Evolutionary conservation across 2,329 filamentous ascomycete species (phyloP).

Genomic region (Tolypocladium sp.): DNA sequence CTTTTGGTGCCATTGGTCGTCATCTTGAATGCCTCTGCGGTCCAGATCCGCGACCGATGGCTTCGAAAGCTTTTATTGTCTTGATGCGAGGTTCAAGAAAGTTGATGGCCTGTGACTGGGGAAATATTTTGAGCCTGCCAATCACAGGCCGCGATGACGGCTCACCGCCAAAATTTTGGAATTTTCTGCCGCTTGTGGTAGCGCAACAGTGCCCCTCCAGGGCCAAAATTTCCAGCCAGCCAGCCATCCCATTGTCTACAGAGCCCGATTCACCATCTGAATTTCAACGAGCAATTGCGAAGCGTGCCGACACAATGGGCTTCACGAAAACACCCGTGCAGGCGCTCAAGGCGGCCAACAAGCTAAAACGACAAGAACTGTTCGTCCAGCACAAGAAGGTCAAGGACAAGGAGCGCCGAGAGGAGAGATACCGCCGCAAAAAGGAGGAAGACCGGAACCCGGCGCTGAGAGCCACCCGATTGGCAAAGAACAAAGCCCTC

Average conservation of each 20-base stretch:
- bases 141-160: constrained; percentile 6
- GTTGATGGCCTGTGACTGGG: constrained; percentile 3
- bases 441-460: constrained; percentile 83
- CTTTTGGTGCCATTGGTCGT: constrained; percentile 42
- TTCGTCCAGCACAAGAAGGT: constrained; percentile 74
- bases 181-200: constrained; percentile 20
- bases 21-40: constrained; percentile 25
- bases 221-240: constrained; percentile 8
- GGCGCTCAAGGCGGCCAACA: constrained; percentile 56
- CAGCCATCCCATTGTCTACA: background rate
- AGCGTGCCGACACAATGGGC: constrained; percentile 15
- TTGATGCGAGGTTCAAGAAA: background rate
- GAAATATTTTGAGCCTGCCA: constrained; percentile 6
- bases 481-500: constrained; percentile 68
- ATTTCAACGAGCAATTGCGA: background rate
- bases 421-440: constrained; percentile 68
- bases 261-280: background rate
- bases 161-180: constrained; percentile 31
- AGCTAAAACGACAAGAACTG: constrained; percentile 67
- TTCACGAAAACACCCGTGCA: constrained; percentile 23
- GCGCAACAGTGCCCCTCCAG: constrained; percentile 6
- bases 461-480: constrained; percentile 59
- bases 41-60: background rate
- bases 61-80: background rate
- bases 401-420: constrained; percentile 64